phyloP scores from a whole-genome alignment of 345 rosid genomes.

The Streptanthus diversifolius region DNA sequence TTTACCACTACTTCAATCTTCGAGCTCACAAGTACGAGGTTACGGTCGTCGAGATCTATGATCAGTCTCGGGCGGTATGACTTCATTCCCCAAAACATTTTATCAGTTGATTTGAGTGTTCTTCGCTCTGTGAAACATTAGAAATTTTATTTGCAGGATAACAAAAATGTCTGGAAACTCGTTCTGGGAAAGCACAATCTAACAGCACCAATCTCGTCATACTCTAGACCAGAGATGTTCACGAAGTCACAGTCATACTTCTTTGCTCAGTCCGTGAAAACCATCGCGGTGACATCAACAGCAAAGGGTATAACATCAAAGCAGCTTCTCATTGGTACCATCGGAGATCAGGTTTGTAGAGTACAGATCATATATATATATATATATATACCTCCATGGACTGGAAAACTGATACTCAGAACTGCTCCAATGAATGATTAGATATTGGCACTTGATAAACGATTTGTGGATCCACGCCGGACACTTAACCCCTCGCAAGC shows the following conservation, averaged over 20 bases:
- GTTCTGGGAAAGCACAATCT: conserved; percentile 96
- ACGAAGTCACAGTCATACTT: conserved; percentile 93
- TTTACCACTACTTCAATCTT: conserved; percentile 96
- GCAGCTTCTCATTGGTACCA: conserved; percentile 97
- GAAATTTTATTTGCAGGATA: conserved; percentile 59
- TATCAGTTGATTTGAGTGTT: conserved; percentile 4
- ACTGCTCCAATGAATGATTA: conserved; percentile 4
- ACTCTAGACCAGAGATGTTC: conserved; percentile 81
- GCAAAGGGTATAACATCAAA: conserved; percentile 96
- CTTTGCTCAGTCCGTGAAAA: conserved; percentile 84
- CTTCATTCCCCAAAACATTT: not conserved
- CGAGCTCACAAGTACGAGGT: conserved; percentile 97
- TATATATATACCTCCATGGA: not conserved
- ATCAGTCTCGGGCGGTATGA: conserved; percentile 96
- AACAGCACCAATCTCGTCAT: conserved; percentile 71
- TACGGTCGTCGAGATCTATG: conserved; percentile 91
- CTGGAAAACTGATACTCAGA: not conserved
- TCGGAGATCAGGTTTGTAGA: conserved; percentile 49
- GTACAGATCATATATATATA: not conserved
- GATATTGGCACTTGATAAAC: conserved; percentile 65
- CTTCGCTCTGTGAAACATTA: not conserved
- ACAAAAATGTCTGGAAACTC: conserved; percentile 92
- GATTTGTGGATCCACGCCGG: conserved; percentile 90
- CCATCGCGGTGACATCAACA: conserved; percentile 82
- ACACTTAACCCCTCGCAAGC: conserved; percentile 91